Evolutionary conservation across 768 basidiomycete genomes (phyloP).

Genomic region (Auriscalpium microsporum): DNA sequence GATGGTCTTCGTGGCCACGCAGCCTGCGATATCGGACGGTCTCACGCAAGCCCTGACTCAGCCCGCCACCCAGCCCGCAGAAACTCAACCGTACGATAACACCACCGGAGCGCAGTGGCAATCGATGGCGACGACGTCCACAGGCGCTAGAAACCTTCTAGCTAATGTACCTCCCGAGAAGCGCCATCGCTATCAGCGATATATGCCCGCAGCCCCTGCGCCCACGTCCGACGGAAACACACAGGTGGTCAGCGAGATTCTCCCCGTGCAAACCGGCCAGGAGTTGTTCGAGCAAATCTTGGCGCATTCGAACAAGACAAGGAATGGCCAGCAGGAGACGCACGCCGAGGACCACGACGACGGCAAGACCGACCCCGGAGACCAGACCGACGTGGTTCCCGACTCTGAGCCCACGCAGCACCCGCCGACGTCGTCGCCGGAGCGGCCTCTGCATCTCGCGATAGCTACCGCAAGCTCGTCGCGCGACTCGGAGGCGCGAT

Average conservation of each 20-base stretch:
- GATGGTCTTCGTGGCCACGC: constrained; percentile 9
- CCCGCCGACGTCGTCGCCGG: constrained; percentile 12
- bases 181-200: constrained; percentile 12
- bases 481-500: background rate
- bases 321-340: no score
- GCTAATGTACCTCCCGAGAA: constrained; percentile 28
- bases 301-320: no score
- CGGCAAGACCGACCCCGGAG: background rate
- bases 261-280: no score
- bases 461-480: background rate
- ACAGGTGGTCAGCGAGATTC: constrained; percentile 8
- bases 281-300: no score
- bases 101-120: background rate
- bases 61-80: background rate
- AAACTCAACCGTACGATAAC: background rate
- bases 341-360: background rate
- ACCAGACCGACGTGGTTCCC: constrained; percentile 43
- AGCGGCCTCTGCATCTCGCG: background rate
- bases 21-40: constrained; percentile 6
- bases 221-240: constrained; percentile 15
- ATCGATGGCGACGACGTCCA: constrained; percentile 10
- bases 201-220: constrained; percentile 1
- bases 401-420: constrained; percentile 52
- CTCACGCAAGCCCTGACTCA: no score
- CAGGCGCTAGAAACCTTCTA: constrained; percentile 24